Evolutionary conservation across 2,329 filamentous ascomycete species (phyloP).

Genomic region (Neopestalotiopsis sp.): DNA sequence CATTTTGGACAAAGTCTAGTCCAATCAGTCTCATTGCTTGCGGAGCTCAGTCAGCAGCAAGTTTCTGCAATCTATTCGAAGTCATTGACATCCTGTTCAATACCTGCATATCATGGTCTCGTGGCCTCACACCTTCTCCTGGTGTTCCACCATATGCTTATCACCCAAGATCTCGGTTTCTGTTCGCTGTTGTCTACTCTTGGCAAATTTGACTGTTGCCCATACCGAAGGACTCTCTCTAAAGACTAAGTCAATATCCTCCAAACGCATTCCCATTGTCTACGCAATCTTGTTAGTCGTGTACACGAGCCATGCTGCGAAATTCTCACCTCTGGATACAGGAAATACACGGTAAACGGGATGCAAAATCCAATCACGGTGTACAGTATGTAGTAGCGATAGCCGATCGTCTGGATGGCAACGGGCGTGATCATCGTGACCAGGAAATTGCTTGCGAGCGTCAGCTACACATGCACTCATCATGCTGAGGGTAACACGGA

Average conservation of each 20-base stretch:
- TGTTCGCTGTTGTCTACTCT: conserved; percentile 30
- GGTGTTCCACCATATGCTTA: background rate
- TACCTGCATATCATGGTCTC: background rate
- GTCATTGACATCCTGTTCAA: background rate
- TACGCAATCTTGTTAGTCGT: background rate
- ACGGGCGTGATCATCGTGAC: conserved; percentile 51
- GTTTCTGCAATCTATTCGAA: background rate
- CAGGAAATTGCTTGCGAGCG: conserved; percentile 45
- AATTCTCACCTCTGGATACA: conserved; percentile 45
- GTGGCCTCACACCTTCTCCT: background rate
- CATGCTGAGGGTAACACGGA: background rate
- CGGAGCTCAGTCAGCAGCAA: background rate
- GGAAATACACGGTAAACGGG: conserved; percentile 48
- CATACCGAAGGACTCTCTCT: conserved; percentile 43
- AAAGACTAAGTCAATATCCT: conserved; percentile 52
- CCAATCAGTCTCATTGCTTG: background rate
- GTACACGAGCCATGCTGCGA: background rate
- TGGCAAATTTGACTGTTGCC: conserved; percentile 43
- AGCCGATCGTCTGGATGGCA: conserved; percentile 56
- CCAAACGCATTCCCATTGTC: conserved; percentile 55
- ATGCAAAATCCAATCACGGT: conserved; percentile 51
- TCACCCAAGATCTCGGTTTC: background rate
- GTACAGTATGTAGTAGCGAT: conserved; percentile 57
- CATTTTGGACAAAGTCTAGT: background rate
- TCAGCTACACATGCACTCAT: background rate